A percentile compares a stretch with the other conserved stretches of the same genome.
Conservation (phyloP, 2,329 filamentous ascomycete species). For the Monilinia laxa region DNA sequence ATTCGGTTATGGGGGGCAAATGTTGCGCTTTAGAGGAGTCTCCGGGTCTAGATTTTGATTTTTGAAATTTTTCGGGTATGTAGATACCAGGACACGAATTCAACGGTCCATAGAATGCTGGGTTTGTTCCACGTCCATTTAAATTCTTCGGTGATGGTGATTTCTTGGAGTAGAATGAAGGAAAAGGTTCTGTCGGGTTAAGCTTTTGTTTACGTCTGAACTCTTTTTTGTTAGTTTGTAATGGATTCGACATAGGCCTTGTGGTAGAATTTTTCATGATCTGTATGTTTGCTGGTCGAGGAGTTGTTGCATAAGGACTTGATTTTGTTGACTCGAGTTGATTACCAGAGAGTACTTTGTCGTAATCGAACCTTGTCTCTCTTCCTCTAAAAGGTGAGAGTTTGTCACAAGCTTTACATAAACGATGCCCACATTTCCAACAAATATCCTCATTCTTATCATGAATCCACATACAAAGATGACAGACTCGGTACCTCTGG, state of each 20-base stretch:
- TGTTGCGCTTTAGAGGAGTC: not conserved
- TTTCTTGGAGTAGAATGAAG: not conserved
- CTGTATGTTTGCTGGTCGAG: not conserved
- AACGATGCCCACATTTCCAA: conserved; percentile 51
- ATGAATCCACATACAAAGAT: conserved; percentile 48
- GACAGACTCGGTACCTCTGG: conserved; percentile 45
- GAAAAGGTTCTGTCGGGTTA: not conserved
- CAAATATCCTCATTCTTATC: conserved; percentile 46
- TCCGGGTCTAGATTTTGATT: not conserved
- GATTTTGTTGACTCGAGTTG: not conserved
- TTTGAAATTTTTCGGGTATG: not conserved
- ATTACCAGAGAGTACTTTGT: not conserved
- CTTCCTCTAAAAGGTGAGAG: not conserved
- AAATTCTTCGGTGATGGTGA: not conserved
- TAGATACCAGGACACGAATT: not conserved
- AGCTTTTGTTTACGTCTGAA: not conserved
- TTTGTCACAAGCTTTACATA: conserved; percentile 48
- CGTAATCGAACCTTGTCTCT: not conserved
- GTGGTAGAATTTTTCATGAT: not conserved
- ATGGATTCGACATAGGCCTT: not conserved
- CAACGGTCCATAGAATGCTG: not conserved
- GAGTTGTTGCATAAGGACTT: not conserved
- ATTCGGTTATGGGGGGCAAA: not conserved
- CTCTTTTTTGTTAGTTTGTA: not conserved
- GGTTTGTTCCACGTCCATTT: not conserved